A percentile compares a stretch with the other conserved stretches of the same genome.
Conservation (phyloP, 2,329 filamentous ascomycete genomes). For the Penicillium freii region DNA sequence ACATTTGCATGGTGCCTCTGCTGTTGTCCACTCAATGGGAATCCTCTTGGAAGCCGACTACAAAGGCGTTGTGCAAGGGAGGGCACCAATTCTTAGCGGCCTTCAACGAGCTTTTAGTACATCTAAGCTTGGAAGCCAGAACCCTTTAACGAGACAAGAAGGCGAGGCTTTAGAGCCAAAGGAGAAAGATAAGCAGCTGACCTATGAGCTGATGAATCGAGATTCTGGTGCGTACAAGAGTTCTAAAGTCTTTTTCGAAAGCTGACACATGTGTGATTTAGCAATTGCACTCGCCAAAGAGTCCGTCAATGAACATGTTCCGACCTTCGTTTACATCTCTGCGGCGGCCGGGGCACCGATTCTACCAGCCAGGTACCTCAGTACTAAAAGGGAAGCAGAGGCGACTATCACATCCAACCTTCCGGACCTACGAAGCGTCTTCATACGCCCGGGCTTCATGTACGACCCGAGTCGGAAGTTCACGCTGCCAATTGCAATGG, state of each 20-base stretch:
- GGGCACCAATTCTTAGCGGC: slow-evolving; percentile 75
- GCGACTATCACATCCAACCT: slow-evolving; percentile 69
- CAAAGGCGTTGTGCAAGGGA: slow-evolving; percentile 83
- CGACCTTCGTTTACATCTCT: slow-evolving; percentile 81
- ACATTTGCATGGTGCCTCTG: slow-evolving; percentile 73
- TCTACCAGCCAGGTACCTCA: slow-evolving; percentile 80
- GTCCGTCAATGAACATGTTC: slow-evolving; percentile 62
- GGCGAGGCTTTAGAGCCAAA: slow-evolving; percentile 63
- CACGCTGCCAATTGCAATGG: slow-evolving; percentile 79
- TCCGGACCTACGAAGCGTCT: slow-evolving; percentile 72
- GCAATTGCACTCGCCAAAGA: slow-evolving; percentile 81
- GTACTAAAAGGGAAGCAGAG: slow-evolving; percentile 90
- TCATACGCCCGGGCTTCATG: slow-evolving; percentile 81
- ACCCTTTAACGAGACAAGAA: slow-evolving; percentile 65
- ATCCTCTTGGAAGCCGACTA: slow-evolving; percentile 97
- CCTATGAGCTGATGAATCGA: slow-evolving; percentile 96
- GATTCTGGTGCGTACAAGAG: slow-evolving; percentile 58
- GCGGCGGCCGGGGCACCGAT: slow-evolving; percentile 83
- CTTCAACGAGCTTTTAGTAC: slow-evolving; percentile 74
- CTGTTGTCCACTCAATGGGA: slow-evolving; percentile 91
- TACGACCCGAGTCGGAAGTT: slow-evolving; percentile 80
- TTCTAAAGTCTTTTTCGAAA: background rate
- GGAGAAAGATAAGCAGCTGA: slow-evolving; percentile 72
- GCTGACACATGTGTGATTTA: slow-evolving; percentile 36
- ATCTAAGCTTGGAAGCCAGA: slow-evolving; percentile 60